phyloP scores from a whole-genome alignment of 768 basidiomycete species.

The Russula griseocarnosa region DNA sequence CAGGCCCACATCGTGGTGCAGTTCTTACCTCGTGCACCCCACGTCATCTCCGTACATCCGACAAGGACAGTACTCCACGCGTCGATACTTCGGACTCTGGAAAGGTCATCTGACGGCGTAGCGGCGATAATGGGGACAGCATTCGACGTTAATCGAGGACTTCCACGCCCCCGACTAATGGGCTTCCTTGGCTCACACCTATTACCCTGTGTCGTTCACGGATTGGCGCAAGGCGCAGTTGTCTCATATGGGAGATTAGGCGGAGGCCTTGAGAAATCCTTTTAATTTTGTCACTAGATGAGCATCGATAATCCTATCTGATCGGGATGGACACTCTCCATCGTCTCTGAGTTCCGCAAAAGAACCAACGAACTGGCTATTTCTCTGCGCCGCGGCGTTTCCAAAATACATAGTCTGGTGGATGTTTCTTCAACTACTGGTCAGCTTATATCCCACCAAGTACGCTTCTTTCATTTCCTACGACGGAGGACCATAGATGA shows the following conservation, averaged over 20 bases:
- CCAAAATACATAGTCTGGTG: not conserved
- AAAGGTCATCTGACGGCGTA: not conserved
- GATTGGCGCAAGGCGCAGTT: not conserved
- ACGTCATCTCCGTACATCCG: not conserved
- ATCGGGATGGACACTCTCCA: not conserved
- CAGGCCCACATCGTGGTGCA: not conserved
- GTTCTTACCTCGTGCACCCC: not conserved
- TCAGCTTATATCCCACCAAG: not conserved
- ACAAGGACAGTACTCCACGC: not conserved
- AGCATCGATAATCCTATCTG: not conserved
- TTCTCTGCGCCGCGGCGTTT: not conserved
- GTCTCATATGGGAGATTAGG: not conserved
- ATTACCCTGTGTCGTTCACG: not conserved
- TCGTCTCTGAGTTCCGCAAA: not conserved
- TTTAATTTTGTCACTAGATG: not conserved
- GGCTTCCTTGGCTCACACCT: not conserved
- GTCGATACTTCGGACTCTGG: not conserved
- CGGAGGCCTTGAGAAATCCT: not conserved
- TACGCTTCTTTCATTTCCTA: not conserved
- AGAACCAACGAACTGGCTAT: not conserved
- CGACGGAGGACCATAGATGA: not conserved
- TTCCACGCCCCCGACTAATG: not conserved
- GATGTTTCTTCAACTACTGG: not conserved
- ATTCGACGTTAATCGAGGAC: not conserved
- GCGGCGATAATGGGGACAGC: not conserved